Evolutionary conservation across 805 yeast species (phyloP).

Genomic region (Blastobotrys americana): DNA sequence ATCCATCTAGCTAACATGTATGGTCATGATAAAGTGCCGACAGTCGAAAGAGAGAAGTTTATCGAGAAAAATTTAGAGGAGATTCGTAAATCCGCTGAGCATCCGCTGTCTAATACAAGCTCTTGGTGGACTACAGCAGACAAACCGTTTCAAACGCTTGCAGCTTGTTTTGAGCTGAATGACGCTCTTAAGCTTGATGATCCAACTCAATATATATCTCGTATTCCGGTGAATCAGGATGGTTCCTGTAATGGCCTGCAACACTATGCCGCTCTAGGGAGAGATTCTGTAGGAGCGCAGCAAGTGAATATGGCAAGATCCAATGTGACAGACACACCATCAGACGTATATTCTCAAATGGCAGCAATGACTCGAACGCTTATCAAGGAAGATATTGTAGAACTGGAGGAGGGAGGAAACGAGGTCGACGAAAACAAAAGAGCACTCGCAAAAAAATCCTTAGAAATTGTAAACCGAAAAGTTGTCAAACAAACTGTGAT

Average conservation of each 20-base stretch:
- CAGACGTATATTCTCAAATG: conserved; percentile 52
- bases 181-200: conserved; percentile 34
- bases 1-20: conserved; percentile 53
- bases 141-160: conserved; percentile 55
- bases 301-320: conserved; percentile 52
- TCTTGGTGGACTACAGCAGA: conserved; percentile 45
- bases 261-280: conserved; percentile 63
- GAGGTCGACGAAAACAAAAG: conserved; percentile 3
- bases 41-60: conserved; percentile 43
- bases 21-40: conserved; percentile 49
- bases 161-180: conserved; percentile 47
- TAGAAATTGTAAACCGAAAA: conserved; percentile 41
- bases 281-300: conserved; percentile 54
- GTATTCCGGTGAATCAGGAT: conserved; percentile 55
- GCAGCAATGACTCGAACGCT: conserved; percentile 39
- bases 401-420: not conserved
- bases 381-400: conserved; percentile 39
- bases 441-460: conserved; percentile 27
- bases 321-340: conserved; percentile 41
- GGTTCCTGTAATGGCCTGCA: conserved; percentile 63
- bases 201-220: conserved; percentile 35
- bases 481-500: conserved; percentile 94
- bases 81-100: conserved; percentile 40
- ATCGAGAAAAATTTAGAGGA: conserved; percentile 40
- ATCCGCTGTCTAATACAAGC: conserved; percentile 41